Evolutionary conservation across 148 eudicot genomes (phyloP).

Genomic region (Vaccinium myrtillus): DNA sequence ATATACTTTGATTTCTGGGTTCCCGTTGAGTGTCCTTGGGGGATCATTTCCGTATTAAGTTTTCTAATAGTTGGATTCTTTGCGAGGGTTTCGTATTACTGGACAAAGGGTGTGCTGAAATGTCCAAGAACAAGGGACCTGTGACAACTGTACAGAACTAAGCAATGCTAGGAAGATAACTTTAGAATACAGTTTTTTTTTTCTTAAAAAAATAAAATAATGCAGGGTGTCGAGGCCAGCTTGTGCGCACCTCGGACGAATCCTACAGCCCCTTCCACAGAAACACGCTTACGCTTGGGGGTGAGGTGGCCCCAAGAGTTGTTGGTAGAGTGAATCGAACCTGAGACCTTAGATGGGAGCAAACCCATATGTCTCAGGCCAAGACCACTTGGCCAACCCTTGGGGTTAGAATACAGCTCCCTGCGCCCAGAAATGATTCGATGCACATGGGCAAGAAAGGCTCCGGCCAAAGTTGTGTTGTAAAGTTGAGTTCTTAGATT

Average conservation of each 20-base stretch:
- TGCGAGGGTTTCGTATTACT: conserved; percentile 7
- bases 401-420: no score
- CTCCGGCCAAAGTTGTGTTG: not conserved
- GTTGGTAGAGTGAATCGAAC: no score
- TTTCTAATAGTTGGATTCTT: not conserved
- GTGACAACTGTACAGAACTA: not conserved
- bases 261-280: no score
- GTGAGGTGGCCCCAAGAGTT: no score
- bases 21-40: not conserved
- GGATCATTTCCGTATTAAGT: not conserved
- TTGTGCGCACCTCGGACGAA: no score
- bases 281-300: no score
- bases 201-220: no score
- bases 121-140: not conserved
- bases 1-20: conserved; percentile 13
- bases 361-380: no score
- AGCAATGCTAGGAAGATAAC: not conserved
- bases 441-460: not conserved
- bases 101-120: not conserved
- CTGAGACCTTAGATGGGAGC: no score
- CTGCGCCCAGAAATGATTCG: not conserved
- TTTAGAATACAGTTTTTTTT: not conserved
- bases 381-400: no score
- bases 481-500: not conserved
- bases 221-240: no score